Base-by-base conservation (phyloP, 805 yeast genomes). In the Grigorovia jiainica region DNA sequence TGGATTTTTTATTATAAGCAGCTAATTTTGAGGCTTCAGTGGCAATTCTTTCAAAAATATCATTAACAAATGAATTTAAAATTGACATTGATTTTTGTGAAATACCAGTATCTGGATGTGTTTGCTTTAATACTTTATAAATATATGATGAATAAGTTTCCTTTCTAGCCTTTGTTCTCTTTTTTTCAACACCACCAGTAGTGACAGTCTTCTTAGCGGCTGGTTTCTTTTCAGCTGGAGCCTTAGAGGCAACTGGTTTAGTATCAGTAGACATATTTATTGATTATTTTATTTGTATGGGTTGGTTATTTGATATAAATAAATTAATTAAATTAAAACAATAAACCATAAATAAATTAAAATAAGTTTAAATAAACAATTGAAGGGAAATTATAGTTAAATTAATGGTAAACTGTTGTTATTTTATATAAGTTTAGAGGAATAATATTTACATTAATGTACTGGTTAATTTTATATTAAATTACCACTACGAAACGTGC, bases 31-130 rank as follows among this genome's bases (percentile, higher is more conserved):
- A 89, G 60, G 97, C 96, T 76, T 89, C 97, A 60, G 90, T 72
- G 59, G 97, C 97, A 61, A 90, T 84, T 78, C 97, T 89, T 77
- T 89, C 97, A 66, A 89, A 90, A 66, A 89, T 87, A 72, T 90
- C 97, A 74, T 87, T 89, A 58, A 90, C 97, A 60, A 90, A 90
- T 35, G 97, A 90, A 84, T 90, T 90, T 90, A 90, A 82, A 70
- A 90, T 90, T 54, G 95, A 87, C 95, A 90, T 90, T 53, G 97
- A 95, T 68, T 87, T 85, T 74, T 87, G 95, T 60, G 97, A 89
- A 68, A 90, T 90, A 86, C 97, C 97, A 51, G 97, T 90, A 70
- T 90, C 97, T 70, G 97, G 97, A 73, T 90, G 97, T 50, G 97
- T 89, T 78, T 90, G 97, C 74, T 89, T 89, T 68, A 90, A 82